Conservation (phyloP, 257 asterid species). For the Salvia splendens region DNA sequence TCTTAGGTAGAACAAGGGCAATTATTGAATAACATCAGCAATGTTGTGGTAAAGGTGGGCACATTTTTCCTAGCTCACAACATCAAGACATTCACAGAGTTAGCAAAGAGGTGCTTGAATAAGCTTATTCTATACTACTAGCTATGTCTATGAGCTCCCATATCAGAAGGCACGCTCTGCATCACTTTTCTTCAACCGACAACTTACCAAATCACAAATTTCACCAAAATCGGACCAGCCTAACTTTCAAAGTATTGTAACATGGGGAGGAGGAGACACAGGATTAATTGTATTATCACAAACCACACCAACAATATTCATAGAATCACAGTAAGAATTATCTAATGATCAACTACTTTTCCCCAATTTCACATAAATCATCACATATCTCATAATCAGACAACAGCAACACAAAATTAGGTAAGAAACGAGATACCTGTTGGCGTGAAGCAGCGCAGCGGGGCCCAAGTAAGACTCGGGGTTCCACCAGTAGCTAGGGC, state of each 20-base stretch:
- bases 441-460: slow-evolving; percentile 92
- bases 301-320: background rate
- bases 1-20: background rate
- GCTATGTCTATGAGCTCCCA: too few relatives aligned
- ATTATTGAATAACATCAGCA: too few relatives aligned
- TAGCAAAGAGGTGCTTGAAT: too few relatives aligned
- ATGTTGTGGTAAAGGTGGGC: too few relatives aligned
- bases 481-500: slow-evolving; percentile 99
- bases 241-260: slow-evolving; percentile 17
- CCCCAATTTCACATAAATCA: background rate
- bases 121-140: too few relatives aligned
- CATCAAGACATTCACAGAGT: too few relatives aligned
- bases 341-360: background rate
- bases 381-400: slow-evolving; percentile 5
- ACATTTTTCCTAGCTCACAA: background rate
- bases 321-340: background rate
- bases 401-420: background rate
- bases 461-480: slow-evolving; percentile 98
- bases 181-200: background rate
- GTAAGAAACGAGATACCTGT: slow-evolving; percentile 46
- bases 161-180: background rate
- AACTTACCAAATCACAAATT: background rate
- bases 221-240: background rate
- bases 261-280: background rate
- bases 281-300: background rate